Evolutionary conservation across 345 rosid genomes (phyloP).

Genomic region (Gossypium turneri): DNA sequence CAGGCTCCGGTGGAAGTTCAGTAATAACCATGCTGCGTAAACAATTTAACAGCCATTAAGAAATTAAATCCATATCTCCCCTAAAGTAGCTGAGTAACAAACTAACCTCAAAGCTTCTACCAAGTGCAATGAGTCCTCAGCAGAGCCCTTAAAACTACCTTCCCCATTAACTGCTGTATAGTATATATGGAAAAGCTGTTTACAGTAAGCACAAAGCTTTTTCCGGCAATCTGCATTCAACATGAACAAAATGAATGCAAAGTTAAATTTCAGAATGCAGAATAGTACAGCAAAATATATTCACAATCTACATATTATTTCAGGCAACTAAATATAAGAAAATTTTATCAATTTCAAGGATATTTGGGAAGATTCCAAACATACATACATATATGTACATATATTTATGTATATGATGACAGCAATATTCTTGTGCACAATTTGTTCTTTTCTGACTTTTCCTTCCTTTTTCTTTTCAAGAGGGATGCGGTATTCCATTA

Average conservation of each 20-base stretch:
- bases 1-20: constrained; percentile 84
- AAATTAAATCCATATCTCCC: constrained; percentile 17
- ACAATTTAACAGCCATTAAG: constrained; percentile 22
- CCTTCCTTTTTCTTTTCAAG: neutral
- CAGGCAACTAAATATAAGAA: neutral
- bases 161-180: constrained; percentile 73
- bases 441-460: neutral
- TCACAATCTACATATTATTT: neutral
- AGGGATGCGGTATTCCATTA: neutral
- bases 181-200: constrained; percentile 75
- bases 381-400: neutral
- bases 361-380: neutral
- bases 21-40: constrained; percentile 84
- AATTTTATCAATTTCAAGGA: neutral
- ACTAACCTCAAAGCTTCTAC: constrained; percentile 92
- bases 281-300: neutral
- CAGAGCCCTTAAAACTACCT: constrained; percentile 78
- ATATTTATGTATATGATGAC: neutral
- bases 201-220: constrained; percentile 76
- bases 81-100: constrained; percentile 10
- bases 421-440: neutral
- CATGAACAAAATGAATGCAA: constrained; percentile 15
- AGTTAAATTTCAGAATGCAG: neutral
- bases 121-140: constrained; percentile 84
- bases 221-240: constrained; percentile 74